phyloP scores from a whole-genome alignment of 441 rosid genomes.

The Cnidoscolus chayamansa region DNA sequence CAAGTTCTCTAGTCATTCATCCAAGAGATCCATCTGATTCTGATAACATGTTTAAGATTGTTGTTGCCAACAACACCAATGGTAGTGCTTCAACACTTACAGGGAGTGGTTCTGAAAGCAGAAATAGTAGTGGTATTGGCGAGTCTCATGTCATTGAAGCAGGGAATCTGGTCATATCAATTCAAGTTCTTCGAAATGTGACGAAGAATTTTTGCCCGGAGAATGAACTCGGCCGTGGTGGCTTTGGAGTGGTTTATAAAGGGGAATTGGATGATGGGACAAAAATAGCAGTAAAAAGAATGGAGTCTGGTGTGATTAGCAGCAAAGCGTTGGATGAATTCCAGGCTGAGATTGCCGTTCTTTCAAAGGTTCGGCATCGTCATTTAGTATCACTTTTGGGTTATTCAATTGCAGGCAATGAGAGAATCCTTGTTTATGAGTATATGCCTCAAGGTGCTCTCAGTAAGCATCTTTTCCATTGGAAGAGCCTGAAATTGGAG shows the following conservation, averaged over 20 bases:
- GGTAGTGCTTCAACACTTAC: constrained; percentile 45
- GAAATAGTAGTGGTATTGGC: constrained; percentile 39
- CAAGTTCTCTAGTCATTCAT: constrained; percentile 57
- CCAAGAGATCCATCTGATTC: constrained; percentile 63
- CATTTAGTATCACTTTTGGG: constrained; percentile 73
- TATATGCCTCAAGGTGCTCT: constrained; percentile 76
- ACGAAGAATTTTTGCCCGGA: constrained; percentile 57
- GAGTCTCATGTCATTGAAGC: constrained; percentile 67
- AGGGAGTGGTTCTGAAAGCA: constrained; percentile 51
- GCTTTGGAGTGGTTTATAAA: constrained; percentile 72
- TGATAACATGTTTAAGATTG: constrained; percentile 51
- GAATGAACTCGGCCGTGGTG: constrained; percentile 76
- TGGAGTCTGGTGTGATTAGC: constrained; percentile 59
- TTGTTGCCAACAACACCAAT: constrained; percentile 44
- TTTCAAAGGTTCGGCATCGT: constrained; percentile 68
- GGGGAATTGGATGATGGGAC: constrained; percentile 73
- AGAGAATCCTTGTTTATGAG: constrained; percentile 70
- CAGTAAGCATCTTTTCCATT: constrained; percentile 68
- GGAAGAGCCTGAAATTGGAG: constrained; percentile 58
- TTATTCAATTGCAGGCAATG: constrained; percentile 56
- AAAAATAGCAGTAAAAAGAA: constrained; percentile 68
- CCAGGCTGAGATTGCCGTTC: constrained; percentile 68
- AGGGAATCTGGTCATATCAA: constrained; percentile 63
- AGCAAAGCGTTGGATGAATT: constrained; percentile 66
- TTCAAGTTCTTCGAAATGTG: constrained; percentile 67